Base-by-base conservation (phyloP, 2,329 filamentous ascomycete species). In the Mycosphaerella sp. region DNA sequence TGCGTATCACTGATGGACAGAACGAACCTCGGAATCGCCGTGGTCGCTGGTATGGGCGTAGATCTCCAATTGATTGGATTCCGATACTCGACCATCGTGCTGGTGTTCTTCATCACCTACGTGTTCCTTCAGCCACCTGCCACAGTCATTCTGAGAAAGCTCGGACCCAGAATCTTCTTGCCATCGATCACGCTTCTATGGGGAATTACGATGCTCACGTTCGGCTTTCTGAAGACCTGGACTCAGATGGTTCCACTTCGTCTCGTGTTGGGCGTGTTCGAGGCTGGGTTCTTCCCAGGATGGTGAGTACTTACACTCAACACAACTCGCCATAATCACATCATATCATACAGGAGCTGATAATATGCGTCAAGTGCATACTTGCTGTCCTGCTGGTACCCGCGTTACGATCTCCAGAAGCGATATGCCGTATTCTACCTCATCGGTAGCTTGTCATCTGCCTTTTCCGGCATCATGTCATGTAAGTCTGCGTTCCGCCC, bases 41-140 rank as follows among this genome's bases (percentile, higher is more conserved):
- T 61, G 35, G 62, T 69, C 6, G 66, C 64, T 21, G 66, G 66
- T 18, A 68, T 69, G 66, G 57, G 56, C 12, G 60, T 64, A 18
- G 66, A 69, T 49, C 53, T 69, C 9, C 51, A 60, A 39, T 59
- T 68, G 21, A 61, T 62, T 28, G 61, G 62, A 25, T 56, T 59
- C 36, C 62, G 66, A 16, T 67, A 66, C 56, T 62, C 57, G 6
- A 64, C 64, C 17, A 76, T 85, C 50, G 84, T 84, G 3, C 73
- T 88, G 32, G 75, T 87, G 62, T 89, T 89, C 72, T 89, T 88
- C 73, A 75, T 86, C 58, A 79, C 84, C 21, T 89, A 89, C 66
- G 78, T 85, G 54, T 46, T 86, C 44, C 84, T 87, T 55, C 85
- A 89, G 63, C 81, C 84, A 0, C 84, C 84, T 0, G 84, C 84